These are phyloP conservation scores for Sanguinoderma infundibulare DNA, from an alignment of 1,284 basidiomycete genomes.

Conservation along the genomic window DNA sequence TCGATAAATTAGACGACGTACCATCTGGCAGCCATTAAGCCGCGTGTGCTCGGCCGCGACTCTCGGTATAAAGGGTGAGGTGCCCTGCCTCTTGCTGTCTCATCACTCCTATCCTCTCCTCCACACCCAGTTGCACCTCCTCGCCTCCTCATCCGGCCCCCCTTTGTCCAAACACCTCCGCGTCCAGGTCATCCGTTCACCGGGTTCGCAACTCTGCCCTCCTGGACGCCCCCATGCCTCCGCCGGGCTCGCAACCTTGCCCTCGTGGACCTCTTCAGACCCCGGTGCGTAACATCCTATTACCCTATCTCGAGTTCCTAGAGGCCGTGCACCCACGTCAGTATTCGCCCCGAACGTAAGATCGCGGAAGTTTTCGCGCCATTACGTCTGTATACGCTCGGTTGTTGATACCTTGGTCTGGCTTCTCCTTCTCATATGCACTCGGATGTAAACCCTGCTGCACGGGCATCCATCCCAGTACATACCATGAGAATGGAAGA, in stretches of 20 bases:
- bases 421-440: conserved; percentile 32
- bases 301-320: not conserved
- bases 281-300: not conserved
- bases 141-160: not conserved
- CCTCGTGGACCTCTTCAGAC: not conserved
- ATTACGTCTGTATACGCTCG: conserved; percentile 4
- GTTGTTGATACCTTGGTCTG: conserved; percentile 21
- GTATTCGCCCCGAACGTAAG: not conserved
- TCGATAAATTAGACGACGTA: not conserved
- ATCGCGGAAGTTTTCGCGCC: not conserved
- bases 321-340: not conserved
- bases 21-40: not conserved
- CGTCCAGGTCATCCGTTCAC: not conserved
- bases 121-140: not conserved
- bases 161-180: not conserved
- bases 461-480: conserved; percentile 27
- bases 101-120: not conserved
- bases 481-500: conserved; percentile 38
- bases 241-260: not conserved
- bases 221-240: too few species aligned
- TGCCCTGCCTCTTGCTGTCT: not conserved
- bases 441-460: conserved; percentile 24
- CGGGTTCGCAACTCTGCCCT: not conserved
- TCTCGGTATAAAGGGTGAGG: not conserved
- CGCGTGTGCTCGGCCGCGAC: not conserved